phyloP scores from a whole-genome alignment of 495 filamentous ascomycete species.

The Penicillium malachiteum region DNA sequence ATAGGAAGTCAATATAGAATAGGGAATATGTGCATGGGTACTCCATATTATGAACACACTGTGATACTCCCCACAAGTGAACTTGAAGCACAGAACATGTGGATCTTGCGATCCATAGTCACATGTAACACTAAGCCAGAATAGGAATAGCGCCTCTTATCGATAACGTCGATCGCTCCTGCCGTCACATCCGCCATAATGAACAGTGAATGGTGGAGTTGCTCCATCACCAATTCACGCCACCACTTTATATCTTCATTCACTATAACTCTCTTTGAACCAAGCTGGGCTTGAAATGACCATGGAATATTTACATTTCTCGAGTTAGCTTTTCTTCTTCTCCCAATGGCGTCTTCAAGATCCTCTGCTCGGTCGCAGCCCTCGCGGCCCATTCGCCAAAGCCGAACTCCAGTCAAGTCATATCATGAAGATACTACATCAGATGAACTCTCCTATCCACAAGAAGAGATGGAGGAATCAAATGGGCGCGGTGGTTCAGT shows the following conservation, averaged over 20 bases:
- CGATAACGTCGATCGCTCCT: slow-evolving; percentile 26
- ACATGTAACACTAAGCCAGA: background rate
- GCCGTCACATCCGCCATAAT: slow-evolving; percentile 12
- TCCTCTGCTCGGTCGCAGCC: slow-evolving; percentile 14
- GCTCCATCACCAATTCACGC: background rate
- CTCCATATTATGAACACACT: too few species aligned
- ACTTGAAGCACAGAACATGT: background rate
- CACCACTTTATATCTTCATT: background rate
- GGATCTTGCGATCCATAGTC: background rate
- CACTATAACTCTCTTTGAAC: background rate
- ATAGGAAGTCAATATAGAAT: too few species aligned
- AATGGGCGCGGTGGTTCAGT: slow-evolving; percentile 18
- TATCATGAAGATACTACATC: slow-evolving; percentile 44
- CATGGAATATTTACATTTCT: background rate
- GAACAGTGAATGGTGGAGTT: background rate
- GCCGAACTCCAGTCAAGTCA: slow-evolving; percentile 37
- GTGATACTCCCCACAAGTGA: background rate
- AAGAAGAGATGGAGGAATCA: slow-evolving; percentile 24
- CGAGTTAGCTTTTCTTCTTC: background rate
- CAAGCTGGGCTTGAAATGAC: background rate
- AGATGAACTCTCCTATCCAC: slow-evolving; percentile 26
- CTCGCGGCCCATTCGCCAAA: slow-evolving; percentile 39
- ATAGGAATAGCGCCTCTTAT: slow-evolving; percentile 15
- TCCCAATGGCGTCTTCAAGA: slow-evolving; percentile 30
- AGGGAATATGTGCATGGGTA: too few species aligned